phyloP scores from a whole-genome alignment of 2,329 filamentous ascomycete genomes.

The Penicillium psychrosexuale region DNA sequence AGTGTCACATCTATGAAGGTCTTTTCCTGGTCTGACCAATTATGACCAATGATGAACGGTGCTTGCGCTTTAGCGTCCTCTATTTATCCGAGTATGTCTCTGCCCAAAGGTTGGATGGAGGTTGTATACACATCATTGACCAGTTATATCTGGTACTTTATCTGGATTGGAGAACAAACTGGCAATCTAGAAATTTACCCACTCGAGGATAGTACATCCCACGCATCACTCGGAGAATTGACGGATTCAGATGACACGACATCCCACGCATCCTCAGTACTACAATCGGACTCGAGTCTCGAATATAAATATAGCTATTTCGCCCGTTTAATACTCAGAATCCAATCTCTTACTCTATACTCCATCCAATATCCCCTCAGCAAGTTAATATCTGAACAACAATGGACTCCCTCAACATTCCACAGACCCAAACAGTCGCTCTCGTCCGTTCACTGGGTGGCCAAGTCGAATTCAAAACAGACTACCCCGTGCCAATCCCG shows the following conservation, averaged over 20 bases:
- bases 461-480: constrained; percentile 39
- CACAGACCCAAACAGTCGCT: constrained; percentile 39
- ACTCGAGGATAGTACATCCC: not conserved
- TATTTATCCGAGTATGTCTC: constrained; percentile 8
- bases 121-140: not conserved
- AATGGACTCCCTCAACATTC: constrained; percentile 16
- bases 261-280: not conserved
- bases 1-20: not conserved
- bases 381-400: not conserved
- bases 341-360: not conserved
- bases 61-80: not conserved
- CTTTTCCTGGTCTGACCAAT: not conserved
- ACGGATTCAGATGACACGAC: not conserved
- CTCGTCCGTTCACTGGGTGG: constrained; percentile 43
- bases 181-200: not conserved
- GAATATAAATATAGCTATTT: not conserved
- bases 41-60: not conserved
- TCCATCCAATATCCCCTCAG: not conserved
- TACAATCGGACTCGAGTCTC: not conserved
- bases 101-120: not conserved
- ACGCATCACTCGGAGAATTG: not conserved
- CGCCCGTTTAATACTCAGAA: not conserved
- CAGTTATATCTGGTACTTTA: not conserved
- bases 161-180: not conserved
- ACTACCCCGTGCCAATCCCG: constrained; percentile 43